Conservation (phyloP, 2,329 filamentous ascomycete species). For the Elsinoe batatas region DNA sequence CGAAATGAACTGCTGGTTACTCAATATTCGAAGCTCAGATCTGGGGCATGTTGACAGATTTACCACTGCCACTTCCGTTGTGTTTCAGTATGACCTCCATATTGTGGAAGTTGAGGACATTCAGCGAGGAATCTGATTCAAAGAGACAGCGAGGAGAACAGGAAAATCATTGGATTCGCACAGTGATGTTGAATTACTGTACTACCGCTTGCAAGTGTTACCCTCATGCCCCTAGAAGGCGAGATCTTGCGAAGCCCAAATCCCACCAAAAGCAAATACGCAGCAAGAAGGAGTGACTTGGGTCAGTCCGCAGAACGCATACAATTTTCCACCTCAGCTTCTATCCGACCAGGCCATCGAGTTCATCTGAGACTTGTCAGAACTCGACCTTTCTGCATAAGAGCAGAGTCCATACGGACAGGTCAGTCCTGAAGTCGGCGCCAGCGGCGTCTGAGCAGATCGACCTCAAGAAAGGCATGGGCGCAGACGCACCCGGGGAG, state of each 20-base stretch:
- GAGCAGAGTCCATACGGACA: slow-evolving; percentile 1
- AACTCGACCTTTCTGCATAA: slow-evolving; percentile 4
- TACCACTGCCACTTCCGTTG: too few species aligned
- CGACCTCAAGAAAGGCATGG: background rate
- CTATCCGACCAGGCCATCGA: background rate
- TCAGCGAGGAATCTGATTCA: too few species aligned
- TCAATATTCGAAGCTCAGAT: too few species aligned
- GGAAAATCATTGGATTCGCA: background rate
- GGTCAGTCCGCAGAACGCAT: background rate
- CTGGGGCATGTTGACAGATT: too few species aligned
- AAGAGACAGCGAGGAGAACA: background rate
- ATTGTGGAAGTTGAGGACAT: too few species aligned
- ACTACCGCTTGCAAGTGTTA: background rate
- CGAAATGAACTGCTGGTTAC: too few species aligned
- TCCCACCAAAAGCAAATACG: background rate
- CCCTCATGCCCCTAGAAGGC: too few species aligned
- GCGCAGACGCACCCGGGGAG: background rate
- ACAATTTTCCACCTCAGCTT: too few species aligned
- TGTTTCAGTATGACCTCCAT: too few species aligned
- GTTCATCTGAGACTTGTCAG: background rate
- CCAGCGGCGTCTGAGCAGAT: background rate
- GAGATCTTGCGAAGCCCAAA: background rate
- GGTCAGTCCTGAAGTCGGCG: background rate
- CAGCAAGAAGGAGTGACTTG: background rate
- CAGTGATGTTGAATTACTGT: background rate